A percentile compares a stretch with the other conserved stretches of the same genome.
phyloP scores from a whole-genome alignment of 2,329 filamentous ascomycete species.

The Fusarium setosum region DNA sequence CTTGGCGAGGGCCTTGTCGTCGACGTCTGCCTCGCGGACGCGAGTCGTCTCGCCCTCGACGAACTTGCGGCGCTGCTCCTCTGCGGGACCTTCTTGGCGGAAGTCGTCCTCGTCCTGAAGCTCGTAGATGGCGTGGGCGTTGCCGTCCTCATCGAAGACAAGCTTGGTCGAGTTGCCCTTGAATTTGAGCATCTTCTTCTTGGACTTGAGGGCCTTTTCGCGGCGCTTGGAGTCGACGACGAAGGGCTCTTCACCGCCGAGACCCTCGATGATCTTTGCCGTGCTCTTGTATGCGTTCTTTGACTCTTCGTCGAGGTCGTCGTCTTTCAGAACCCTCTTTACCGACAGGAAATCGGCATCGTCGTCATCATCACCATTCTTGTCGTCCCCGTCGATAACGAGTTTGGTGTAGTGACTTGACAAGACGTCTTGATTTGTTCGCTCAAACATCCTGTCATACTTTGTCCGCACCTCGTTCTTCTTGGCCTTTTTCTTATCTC shows the following conservation, averaged over 20 bases:
- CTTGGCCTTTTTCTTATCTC: slow-evolving; percentile 62
- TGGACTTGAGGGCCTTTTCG: slow-evolving; percentile 94
- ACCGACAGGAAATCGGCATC: slow-evolving; percentile 88
- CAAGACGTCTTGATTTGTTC: slow-evolving; percentile 93
- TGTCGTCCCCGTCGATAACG: slow-evolving; percentile 69
- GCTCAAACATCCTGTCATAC: slow-evolving; percentile 97
- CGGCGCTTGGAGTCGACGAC: slow-evolving; percentile 94
- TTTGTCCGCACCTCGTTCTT: slow-evolving; percentile 87
- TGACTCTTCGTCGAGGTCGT: slow-evolving; percentile 67
- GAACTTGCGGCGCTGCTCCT: slow-evolving; percentile 81
- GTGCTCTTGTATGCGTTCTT: slow-evolving; percentile 55
- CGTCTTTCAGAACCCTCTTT: slow-evolving; percentile 85
- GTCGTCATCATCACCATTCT: slow-evolving; percentile 66
- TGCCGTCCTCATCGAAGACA: slow-evolving; percentile 92
- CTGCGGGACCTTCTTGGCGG: slow-evolving; percentile 77
- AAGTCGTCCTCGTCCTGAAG: slow-evolving; percentile 89
- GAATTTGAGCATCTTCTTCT: slow-evolving; percentile 93
- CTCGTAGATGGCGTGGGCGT: slow-evolving; percentile 86
- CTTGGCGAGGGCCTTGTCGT: slow-evolving; percentile 84
- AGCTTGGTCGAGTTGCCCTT: slow-evolving; percentile 88
- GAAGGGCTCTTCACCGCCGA: slow-evolving; percentile 78
- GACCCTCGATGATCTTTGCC: slow-evolving; percentile 72
- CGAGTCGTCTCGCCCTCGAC: slow-evolving; percentile 79
- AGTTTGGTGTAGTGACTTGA: slow-evolving; percentile 95
- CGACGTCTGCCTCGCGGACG: slow-evolving; percentile 79